Evolutionary conservation across 805 yeast species (phyloP), one percentile per base, ranked within the genome.

Genomic region (Phaffomyces antillensis): DNA sequence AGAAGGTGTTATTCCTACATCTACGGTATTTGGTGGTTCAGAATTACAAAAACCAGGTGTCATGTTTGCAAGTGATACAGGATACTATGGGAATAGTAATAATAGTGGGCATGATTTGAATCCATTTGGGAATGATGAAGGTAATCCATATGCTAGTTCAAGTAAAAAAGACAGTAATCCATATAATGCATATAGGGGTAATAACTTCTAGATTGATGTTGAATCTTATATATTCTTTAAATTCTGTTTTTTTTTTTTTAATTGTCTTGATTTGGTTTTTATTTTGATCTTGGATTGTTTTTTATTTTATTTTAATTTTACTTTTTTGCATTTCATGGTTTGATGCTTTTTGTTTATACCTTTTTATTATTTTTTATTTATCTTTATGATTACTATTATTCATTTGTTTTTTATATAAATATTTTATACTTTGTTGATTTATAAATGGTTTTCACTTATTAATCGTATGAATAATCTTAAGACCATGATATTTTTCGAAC

Each of bases 1-100:
- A 13, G 40, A 42, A 23, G 37, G 34, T 18, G 42, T 41, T 11
- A 23, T 45, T 2, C 48, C 48, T 31, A 39, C 45, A 7, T 42
- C 45, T 3, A 45, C 48, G 4, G 48, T 45, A 15, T 45, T 30
- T 23, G 45, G 42, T 8, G 17, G 23, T 23, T 20, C 31, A 7
- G 23, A 24, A 3, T 28, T 45, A 20, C 40, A 25, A 18, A 45
- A 43, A 33, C 48, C 48, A 10, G 44, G 45, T 36, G 44, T 45
- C 9, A 35, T 42, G 32, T 45, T 45, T 33, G 24, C 37, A 10
- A 28, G 37, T 7, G 45, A 43, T 30, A 43, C 45, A 5, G 37
- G 41, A 7, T 43, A 43, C 17, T 36, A 43, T 24, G 45, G 45
- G 1, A 35, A 35, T 18, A 26, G 26, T 26, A 17, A 25, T 18